Base-by-base conservation (phyloP, 2,329 filamentous ascomycete genomes). In the Fusarium verticillioides region DNA sequence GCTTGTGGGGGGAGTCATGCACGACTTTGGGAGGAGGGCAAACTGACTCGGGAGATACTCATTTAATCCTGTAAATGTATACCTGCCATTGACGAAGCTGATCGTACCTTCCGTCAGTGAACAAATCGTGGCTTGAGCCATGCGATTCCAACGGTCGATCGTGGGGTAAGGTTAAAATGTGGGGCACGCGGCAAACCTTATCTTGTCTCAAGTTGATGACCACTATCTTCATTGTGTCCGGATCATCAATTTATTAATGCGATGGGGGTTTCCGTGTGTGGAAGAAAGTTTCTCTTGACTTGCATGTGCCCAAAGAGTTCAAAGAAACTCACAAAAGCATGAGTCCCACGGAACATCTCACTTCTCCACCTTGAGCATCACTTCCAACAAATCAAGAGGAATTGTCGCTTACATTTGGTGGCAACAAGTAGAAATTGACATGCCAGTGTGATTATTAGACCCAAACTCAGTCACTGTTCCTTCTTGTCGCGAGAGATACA, bases 241-340 rank as follows among this genome's bases (percentile, higher is more conserved):
- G 4, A 23, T 13, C 30, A 2, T 23, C 21, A 23, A 19, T 47
- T 13, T 47, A 15, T 46, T 15, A 6, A 34, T 50, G 30, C 21
- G 18, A 34, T 34, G 2, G 15, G 16, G 11, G 47, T 13, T 19
- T 50, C 12, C 10, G 30, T 34, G 15, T 1, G 10, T n/a, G 5
- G 10, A 23, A n/a, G 30, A 19, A 18, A 32, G 30, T 18, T 34
- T 50, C 30, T 50, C 1, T 4, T 34, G 16, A 34, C n/a, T 32
- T 23, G 0, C 10, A 4, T 34, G 30, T 2, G 7, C 13, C 3
- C 47, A 50, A 19, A n/a, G 0, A 9, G 11, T 4, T 7, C 5
- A 18, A 32, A 32, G 2, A 23, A 50, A 9, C 4, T n/a, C 16
- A 3, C 28, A 2, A 34, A n/a, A 11, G 2, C 9, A 18, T 23